These are phyloP conservation scores for Stenocarpella maydis DNA, from an alignment of 2,329 filamentous ascomycete genomes.

Conservation along the genomic window DNA sequence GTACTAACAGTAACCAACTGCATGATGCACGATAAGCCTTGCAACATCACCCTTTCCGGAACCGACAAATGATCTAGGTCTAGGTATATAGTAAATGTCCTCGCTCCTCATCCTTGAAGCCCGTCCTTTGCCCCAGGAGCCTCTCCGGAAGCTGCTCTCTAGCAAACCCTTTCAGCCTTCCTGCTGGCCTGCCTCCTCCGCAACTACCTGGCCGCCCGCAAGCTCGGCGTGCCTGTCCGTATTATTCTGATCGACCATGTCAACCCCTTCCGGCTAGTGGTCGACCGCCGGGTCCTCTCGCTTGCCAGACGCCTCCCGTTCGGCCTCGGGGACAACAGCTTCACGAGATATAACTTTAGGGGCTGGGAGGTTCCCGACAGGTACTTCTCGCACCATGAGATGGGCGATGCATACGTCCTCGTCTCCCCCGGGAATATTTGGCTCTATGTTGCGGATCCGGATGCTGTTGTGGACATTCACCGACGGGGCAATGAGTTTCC, in stretches of 20 bases:
- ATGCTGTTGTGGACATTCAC: not conserved
- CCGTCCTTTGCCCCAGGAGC: too few relatives aligned
- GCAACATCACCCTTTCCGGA: too few relatives aligned
- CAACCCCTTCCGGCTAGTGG: conserved; percentile 45
- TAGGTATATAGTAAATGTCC: too few relatives aligned
- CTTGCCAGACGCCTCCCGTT: conserved; percentile 39
- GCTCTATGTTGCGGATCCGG: conserved; percentile 10
- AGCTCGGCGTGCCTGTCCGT: conserved; percentile 43
- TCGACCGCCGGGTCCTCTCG: conserved; percentile 40
- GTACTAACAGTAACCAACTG: too few relatives aligned
- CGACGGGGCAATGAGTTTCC: conserved; percentile 16
- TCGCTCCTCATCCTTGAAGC: too few relatives aligned
- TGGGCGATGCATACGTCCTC: conserved; percentile 13
- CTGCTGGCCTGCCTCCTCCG: too few relatives aligned
- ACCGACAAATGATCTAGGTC: too few relatives aligned
- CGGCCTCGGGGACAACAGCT: conserved; percentile 41
- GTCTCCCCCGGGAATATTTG: not conserved
- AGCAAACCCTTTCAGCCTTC: too few relatives aligned
- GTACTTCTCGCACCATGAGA: conserved; percentile 12
- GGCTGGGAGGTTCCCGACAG: conserved; percentile 37
- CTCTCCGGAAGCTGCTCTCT: too few relatives aligned
- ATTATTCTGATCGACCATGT: conserved; percentile 43
- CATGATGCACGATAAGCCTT: too few relatives aligned
- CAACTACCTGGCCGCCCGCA: conserved; percentile 39
- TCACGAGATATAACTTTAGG: conserved; percentile 45